Base-by-base conservation (phyloP, 2,329 filamentous ascomycete species). In the Hypocreales sp. region DNA sequence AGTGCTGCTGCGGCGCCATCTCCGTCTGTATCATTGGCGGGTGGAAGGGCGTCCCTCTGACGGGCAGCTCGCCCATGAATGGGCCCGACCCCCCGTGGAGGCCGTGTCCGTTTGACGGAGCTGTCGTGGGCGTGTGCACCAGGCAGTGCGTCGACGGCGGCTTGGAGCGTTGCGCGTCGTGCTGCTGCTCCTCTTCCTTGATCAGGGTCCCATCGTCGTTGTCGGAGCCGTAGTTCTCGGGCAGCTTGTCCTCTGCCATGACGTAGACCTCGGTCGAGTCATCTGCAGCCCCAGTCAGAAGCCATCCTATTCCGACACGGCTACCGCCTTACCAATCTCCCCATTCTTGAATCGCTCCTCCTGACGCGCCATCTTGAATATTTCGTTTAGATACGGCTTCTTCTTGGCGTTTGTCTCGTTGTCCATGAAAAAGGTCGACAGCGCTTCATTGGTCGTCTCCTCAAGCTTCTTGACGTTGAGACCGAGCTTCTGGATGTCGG, bases 341-440 rank as follows among this genome's bases (percentile, higher is more conserved):
- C 59, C 61, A 23, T 63, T 60, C 35, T 53, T 63, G 39, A 50
- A 73, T 5, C 62, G 53, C 41, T 74, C 68, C 35, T 77, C 65
- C 17, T 55, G 47, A 30, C 50, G 58, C 1, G 71, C 71, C 17
- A 77, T 60, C 33, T 62, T 66, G 51, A 77, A 76, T 7, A 76
- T 64, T 39, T 76, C 70, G 28, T 59, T 64, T 7, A 77, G 41
- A 25, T 60, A 70, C 0, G 58, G 55, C 31, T 56, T 61, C 52
- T 75, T 76, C 34, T 54, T 55, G 2, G 48, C 46, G 31, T 76
- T 75, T 22, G 55, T 56, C 3, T 67, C 61, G 29, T 61, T 64
- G 34, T 74, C 68, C 10, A 56, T 52, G 31, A 73, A 75, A 48
- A 69, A 76, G 11, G 55, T 50, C 0, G 64, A 64, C 16, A 76